These are phyloP conservation scores for Psilocybe cubensis DNA, from an alignment of 768 basidiomycete species.

Conservation along the genomic window DNA sequence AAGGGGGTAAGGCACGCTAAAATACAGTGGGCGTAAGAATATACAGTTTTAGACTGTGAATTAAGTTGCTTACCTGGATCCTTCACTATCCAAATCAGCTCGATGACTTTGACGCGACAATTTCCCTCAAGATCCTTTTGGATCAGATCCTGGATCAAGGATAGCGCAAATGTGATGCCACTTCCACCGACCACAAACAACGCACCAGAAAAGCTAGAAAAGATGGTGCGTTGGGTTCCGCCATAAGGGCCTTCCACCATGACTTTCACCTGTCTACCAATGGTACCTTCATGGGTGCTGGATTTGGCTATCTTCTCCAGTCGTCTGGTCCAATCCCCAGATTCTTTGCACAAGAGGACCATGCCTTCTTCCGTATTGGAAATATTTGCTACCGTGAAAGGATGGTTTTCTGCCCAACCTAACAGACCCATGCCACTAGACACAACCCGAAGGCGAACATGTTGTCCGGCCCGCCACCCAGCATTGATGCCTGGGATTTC, in stretches of 20 bases:
- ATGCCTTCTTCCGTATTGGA: constrained; percentile 54
- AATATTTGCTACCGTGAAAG: constrained; percentile 78
- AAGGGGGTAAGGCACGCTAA: constrained; percentile 45
- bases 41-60: not conserved
- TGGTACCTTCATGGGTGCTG: constrained; percentile 29
- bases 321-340: constrained; percentile 63
- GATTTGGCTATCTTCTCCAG: constrained; percentile 52
- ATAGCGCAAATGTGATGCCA: constrained; percentile 71
- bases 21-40: not conserved
- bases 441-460: constrained; percentile 69
- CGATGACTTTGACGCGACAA: constrained; percentile 58
- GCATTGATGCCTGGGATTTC: constrained; percentile 58
- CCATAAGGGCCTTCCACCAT: constrained; percentile 71
- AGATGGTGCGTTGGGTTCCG: constrained; percentile 59
- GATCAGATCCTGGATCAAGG: constrained; percentile 65
- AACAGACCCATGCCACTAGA: constrained; percentile 54
- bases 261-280: constrained; percentile 43
- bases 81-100: constrained; percentile 67
- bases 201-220: constrained; percentile 64
- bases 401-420: constrained; percentile 67
- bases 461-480: constrained; percentile 87
- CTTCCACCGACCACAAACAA: constrained; percentile 73
- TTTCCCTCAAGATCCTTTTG: constrained; percentile 47
- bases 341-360: constrained; percentile 63
- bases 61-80: constrained; percentile 34